Base-by-base conservation (phyloP, 257 asterid genomes). In the Anisodus acutangulus region DNA sequence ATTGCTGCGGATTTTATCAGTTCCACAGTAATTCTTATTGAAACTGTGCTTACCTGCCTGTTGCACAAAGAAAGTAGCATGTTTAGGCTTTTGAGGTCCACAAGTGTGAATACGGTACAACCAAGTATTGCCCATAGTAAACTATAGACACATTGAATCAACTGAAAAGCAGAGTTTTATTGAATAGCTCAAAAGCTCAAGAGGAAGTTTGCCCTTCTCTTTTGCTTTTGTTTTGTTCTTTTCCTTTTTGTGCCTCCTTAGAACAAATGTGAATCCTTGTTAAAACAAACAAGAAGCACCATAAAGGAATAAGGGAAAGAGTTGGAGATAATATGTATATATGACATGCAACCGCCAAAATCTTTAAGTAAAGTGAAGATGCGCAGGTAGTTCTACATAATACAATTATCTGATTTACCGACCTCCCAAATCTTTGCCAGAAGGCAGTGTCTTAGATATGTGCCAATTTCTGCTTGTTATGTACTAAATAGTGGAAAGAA, bases 81-180 rank as follows among this genome's bases (percentile, higher is more conserved):
- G 41, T 22, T 12, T 51, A 3, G 81, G 43, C 0, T 76, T 76
- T 76, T 74, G 6, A 16, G 49, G 64, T 76, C 3, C 0, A 76
- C 47, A 13, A 51, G 39, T 7, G 81, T 76, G 64, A 53, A 51
- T 76, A 26, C 26, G 59, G 26, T 76, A 26, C 47, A 22, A 76
- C 26, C 26, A 53, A 51, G 64, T 76, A 76, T 76, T 76, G 41
- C 22, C 63, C 11, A 53, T 76, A 22, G 63, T 51, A 47, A 49
- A 76, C 81, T 6, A 7, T 76, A 22, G 64, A 53, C 82, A 78
- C 31, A 53, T 78, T 54, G n/a, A 13, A 13, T 53, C 49, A 78
- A 78, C 82, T 78, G 82, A 54, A 54, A 78, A 53, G 3, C 17
- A 6, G 43, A 76, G 47, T 26, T 47, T 53, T 0, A 8, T 47